A percentile compares a stretch with the other conserved stretches of the same genome.
These are phyloP conservation scores for Glycine soja DNA, from an alignment of 306 rosid species.

Conservation along the genomic window DNA sequence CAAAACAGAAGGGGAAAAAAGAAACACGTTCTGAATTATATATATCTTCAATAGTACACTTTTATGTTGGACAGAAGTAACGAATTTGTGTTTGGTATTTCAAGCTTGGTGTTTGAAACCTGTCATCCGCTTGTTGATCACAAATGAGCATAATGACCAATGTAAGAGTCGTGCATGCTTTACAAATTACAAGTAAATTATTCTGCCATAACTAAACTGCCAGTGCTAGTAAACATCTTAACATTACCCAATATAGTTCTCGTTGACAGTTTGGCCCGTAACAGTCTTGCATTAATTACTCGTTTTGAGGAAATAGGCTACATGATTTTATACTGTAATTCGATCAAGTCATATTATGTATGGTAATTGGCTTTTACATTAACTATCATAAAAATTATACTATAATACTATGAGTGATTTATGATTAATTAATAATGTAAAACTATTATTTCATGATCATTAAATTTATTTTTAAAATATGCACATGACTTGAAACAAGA, in stretches of 20 bases:
- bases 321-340: no score
- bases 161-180: neutral
- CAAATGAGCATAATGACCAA: no score
- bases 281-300: neutral
- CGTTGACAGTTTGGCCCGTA: neutral
- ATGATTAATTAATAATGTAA: no score
- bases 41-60: neutral
- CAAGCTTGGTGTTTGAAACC: neutral
- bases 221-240: neutral
- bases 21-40: slow-evolving; percentile 1
- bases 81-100: slow-evolving; percentile 10
- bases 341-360: no score
- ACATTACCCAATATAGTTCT: neutral
- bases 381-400: no score
- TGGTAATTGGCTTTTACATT: no score
- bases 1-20: neutral
- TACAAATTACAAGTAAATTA: neutral
- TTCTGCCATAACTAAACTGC: neutral
- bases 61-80: neutral
- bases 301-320: no score
- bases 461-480: neutral
- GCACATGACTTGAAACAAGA: neutral
- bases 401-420: no score
- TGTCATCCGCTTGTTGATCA: no score
- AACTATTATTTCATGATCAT: no score